A percentile compares a stretch with the other conserved stretches of the same genome.
These are phyloP conservation scores for Colletotrichum lini DNA, from an alignment of 2,329 filamentous ascomycete species.

Conservation along the genomic window DNA sequence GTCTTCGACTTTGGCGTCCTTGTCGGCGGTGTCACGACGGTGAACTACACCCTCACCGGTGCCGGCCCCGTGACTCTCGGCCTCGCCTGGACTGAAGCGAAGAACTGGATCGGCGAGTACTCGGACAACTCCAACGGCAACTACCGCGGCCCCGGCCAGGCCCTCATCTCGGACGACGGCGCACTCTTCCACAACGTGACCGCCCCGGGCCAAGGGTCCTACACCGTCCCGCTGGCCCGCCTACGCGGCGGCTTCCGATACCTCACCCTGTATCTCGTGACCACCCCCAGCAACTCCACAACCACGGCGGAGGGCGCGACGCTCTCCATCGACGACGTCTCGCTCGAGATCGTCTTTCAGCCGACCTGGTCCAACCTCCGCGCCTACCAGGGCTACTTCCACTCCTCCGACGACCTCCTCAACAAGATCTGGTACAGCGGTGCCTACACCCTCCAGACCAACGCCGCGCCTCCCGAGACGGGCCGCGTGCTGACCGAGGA, in stretches of 20 bases:
- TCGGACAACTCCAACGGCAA: constrained; percentile 64
- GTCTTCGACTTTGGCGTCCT: constrained; percentile 73
- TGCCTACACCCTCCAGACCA: constrained; percentile 61
- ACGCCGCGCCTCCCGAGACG: constrained; percentile 45
- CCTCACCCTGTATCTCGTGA: constrained; percentile 59
- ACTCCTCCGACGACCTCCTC: constrained; percentile 62
- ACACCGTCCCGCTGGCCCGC: constrained; percentile 52
- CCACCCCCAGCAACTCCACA: constrained; percentile 12
- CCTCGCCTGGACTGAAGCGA: constrained; percentile 63
- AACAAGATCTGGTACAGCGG: constrained; percentile 68
- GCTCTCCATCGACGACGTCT: constrained; percentile 51
- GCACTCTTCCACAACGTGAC: constrained; percentile 61
- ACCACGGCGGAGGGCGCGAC: neutral
- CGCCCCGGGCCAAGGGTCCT: constrained; percentile 50
- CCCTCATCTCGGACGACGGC: constrained; percentile 53
- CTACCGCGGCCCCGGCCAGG: constrained; percentile 52
- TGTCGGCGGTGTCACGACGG: constrained; percentile 68
- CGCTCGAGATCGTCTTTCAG: constrained; percentile 55
- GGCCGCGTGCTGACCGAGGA: constrained; percentile 43
- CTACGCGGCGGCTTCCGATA: constrained; percentile 69
- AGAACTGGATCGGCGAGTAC: constrained; percentile 61
- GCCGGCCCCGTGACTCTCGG: constrained; percentile 53
- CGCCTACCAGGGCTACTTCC: constrained; percentile 69
- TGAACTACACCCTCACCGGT: constrained; percentile 63
- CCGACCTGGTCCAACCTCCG: constrained; percentile 62